Conservation (phyloP, 2,329 filamentous ascomycete genomes). For the Fulvia fulva region DNA sequence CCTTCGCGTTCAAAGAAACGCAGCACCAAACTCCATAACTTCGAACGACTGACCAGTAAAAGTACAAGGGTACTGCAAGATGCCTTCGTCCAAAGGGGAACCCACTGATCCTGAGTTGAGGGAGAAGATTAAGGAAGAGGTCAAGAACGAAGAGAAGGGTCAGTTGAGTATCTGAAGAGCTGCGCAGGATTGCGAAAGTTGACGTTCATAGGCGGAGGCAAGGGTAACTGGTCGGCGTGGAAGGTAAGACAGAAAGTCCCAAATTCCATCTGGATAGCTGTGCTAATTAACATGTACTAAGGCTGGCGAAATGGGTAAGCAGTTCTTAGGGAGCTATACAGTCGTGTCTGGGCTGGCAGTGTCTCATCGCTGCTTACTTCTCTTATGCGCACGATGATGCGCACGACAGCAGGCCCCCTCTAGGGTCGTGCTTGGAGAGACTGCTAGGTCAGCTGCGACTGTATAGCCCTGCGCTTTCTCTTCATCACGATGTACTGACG, state of each 20-base stretch:
- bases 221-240: constrained; percentile 31
- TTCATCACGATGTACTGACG: too few relatives aligned
- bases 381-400: too few relatives aligned
- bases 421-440: too few relatives aligned
- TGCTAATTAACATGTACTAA: neutral
- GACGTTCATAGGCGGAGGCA: constrained; percentile 26
- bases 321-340: too few relatives aligned
- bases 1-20: neutral
- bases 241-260: constrained; percentile 12
- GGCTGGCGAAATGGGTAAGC: constrained; percentile 31
- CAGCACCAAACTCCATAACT: too few relatives aligned
- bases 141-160: constrained; percentile 33
- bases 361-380: too few relatives aligned
- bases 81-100: constrained; percentile 33
- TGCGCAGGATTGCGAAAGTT: neutral
- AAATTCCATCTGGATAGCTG: neutral
- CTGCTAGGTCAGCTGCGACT: too few relatives aligned
- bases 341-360: too few relatives aligned
- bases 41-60: too few relatives aligned
- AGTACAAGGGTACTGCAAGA: neutral
- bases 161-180: neutral
- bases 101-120: constrained; percentile 32
- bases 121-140: constrained; percentile 34
- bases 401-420: too few relatives aligned
- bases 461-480: too few relatives aligned